Base-by-base conservation (phyloP, 1,284 basidiomycete genomes). In the Naganishia sp. region DNA sequence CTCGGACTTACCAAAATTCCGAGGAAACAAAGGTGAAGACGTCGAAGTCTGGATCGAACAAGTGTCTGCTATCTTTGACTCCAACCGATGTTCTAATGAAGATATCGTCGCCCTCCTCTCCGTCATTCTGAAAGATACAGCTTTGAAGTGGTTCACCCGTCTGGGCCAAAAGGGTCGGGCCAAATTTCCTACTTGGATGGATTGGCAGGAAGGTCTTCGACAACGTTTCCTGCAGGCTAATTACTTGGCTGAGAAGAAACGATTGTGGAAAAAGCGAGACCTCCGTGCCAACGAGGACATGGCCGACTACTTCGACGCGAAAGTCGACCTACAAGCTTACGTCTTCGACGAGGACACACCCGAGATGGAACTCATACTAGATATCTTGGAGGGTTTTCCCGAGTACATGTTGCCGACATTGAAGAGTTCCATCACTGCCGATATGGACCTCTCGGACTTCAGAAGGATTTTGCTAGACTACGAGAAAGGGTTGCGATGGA, bases 141-240 rank as follows among this genome's bases (percentile, higher is more conserved):
- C 54, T 48, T 33, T 39, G 39, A 36, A 21, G 3, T 64, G 63
- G 42, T 56, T 56, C 15, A 56, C 42, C 18, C 55, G 55, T 1
- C 42, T 56, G 6, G 55, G 55, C 9, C 55, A 42, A 25, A 56
- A 56, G n/a, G 55, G 42, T 16, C 36, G 54, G 39, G 18, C 52
- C 15, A 15, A 48, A 10, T 28, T 56, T 18, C 28, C 23, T 6
- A 64, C 63, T 33, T 64, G 63, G 63, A 28, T 16, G 11, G 21
- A 55, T 23, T 64, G 63, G 63, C 46, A 55, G 33, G 63, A 55
- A 13, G 63, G 53, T 16, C 53, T 64, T 18, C 52, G 63, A n/a
- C 25, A 64, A 11, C 11, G 39, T 1, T 64, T 64, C 54, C 21
- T 55, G 13, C 33, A 45, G 31, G 43, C 63, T 3, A 64, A 64